Percentiles rank a stretch among this genome's conserved stretches.
Evolutionary conservation across 1,284 basidiomycete species (phyloP).

Genomic region (Heterobasidion occidentale): DNA sequence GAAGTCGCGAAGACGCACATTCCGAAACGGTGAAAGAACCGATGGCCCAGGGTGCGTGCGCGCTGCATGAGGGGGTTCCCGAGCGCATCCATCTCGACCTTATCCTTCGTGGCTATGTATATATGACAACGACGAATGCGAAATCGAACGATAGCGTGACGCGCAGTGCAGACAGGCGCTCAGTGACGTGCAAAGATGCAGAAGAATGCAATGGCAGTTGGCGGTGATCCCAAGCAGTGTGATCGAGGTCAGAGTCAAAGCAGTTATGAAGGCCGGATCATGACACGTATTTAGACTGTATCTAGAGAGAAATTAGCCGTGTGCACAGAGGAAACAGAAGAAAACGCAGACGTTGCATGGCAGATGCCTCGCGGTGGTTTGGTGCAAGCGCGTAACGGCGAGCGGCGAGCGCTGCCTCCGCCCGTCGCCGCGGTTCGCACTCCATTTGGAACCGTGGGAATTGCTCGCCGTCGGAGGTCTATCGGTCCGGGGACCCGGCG

Average conservation of each 20-base stretch:
- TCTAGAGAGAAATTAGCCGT: not conserved
- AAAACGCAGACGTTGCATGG: not conserved
- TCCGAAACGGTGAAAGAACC: slow-evolving; percentile 64
- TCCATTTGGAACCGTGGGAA: too few species aligned
- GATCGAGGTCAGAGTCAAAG: not conserved
- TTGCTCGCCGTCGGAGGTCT: too few species aligned
- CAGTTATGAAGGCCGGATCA: not conserved
- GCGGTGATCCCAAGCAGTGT: not conserved
- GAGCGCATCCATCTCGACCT: not conserved
- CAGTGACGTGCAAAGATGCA: not conserved
- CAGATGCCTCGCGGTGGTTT: not conserved
- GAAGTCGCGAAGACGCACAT: slow-evolving; percentile 42
- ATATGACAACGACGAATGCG: not conserved
- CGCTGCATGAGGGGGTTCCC: slow-evolving; percentile 20
- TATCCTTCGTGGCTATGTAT: not conserved
- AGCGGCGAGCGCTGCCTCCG: too few species aligned
- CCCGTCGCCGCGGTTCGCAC: too few species aligned
- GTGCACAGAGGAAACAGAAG: not conserved
- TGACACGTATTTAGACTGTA: not conserved
- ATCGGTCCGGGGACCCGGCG: too few species aligned
- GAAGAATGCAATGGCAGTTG: not conserved
- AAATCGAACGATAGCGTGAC: not conserved
- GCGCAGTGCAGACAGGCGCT: not conserved
- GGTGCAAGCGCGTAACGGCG: not conserved
- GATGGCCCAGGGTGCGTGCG: slow-evolving; percentile 35